A percentile compares a stretch with the other conserved stretches of the same genome.
Evolutionary conservation across 2,329 filamentous ascomycete species (phyloP).

Genomic region (Exophiala sp.): DNA sequence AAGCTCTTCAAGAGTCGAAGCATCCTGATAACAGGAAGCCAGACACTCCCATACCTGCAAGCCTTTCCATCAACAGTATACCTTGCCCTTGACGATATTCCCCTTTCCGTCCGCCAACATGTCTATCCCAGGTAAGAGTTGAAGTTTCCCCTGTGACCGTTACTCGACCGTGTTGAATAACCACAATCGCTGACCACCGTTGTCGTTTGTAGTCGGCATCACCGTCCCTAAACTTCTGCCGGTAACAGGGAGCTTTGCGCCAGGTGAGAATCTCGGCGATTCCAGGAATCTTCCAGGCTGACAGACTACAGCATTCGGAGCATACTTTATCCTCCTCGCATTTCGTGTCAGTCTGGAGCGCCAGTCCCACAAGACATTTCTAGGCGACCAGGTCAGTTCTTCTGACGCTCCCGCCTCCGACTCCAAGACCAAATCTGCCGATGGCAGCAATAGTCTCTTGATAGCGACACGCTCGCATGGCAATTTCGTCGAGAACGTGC

Average conservation of each 20-base stretch:
- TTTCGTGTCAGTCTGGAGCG: slow-evolving; percentile 37
- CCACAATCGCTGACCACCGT: background rate
- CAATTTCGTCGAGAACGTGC: slow-evolving; percentile 44
- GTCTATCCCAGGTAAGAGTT: slow-evolving; percentile 17
- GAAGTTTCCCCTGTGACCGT: background rate
- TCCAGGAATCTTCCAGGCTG: slow-evolving; percentile 30
- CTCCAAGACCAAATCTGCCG: slow-evolving; percentile 6
- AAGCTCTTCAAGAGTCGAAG: too few relatives aligned
- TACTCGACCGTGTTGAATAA: background rate
- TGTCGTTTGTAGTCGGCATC: slow-evolving; percentile 21
- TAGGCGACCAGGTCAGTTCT: slow-evolving; percentile 18
- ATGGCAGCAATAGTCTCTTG: slow-evolving; percentile 31
- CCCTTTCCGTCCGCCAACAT: slow-evolving; percentile 1
- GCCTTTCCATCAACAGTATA: too few relatives aligned
- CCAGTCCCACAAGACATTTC: slow-evolving; percentile 31
- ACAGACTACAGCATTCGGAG: slow-evolving; percentile 39
- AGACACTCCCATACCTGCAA: too few relatives aligned
- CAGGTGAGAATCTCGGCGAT: slow-evolving; percentile 6
- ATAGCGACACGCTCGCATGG: slow-evolving; percentile 35
- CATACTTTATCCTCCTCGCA: slow-evolving; percentile 40
- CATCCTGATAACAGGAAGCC: too few relatives aligned
- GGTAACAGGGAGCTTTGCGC: slow-evolving; percentile 25
- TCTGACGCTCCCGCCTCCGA: slow-evolving; percentile 16
- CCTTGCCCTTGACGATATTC: background rate
- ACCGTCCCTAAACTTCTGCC: slow-evolving; percentile 30